Conservation (phyloP, 2,329 filamentous ascomycete genomes). For the Talaromyces sp. region DNA sequence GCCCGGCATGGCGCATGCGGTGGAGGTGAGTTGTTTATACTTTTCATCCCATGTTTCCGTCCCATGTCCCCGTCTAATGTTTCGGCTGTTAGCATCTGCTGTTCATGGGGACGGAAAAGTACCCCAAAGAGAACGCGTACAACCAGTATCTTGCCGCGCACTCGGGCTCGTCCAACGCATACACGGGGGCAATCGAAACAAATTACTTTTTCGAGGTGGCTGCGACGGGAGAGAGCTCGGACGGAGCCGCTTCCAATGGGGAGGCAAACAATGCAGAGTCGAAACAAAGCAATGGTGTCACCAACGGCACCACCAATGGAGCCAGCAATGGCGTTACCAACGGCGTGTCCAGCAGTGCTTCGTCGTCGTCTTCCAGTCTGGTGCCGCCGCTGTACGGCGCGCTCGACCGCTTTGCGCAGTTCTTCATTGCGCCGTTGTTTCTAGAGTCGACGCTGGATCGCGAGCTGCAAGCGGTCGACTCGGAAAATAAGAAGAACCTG, state of each 20-base stretch:
- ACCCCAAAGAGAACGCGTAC: slow-evolving; percentile 92
- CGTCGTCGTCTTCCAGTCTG: slow-evolving; percentile 15
- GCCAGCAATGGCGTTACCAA: slow-evolving; percentile 10
- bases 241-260: slow-evolving; percentile 22
- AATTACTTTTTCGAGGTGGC: slow-evolving; percentile 98
- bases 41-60: neutral
- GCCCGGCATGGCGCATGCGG: slow-evolving; percentile 91
- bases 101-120: slow-evolving; percentile 99
- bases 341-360: slow-evolving; percentile 14
- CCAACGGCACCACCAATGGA: slow-evolving; percentile 10
- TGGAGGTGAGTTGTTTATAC: slow-evolving; percentile 51
- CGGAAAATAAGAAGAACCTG: slow-evolving; percentile 95
- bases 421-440: slow-evolving; percentile 86
- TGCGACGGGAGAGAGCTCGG: slow-evolving; percentile 57
- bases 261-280: neutral
- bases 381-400: slow-evolving; percentile 69
- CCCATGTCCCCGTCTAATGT: neutral
- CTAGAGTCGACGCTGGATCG: slow-evolving; percentile 77
- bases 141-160: slow-evolving; percentile 85
- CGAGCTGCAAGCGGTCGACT: slow-evolving; percentile 84
- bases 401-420: slow-evolving; percentile 86
- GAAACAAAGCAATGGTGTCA: slow-evolving; percentile 2
- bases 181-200: slow-evolving; percentile 86
- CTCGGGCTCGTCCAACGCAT: slow-evolving; percentile 90
- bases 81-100: slow-evolving; percentile 60